Conservation (phyloP, 83 land plant species). For the Diphasiastrum complanatum region DNA sequence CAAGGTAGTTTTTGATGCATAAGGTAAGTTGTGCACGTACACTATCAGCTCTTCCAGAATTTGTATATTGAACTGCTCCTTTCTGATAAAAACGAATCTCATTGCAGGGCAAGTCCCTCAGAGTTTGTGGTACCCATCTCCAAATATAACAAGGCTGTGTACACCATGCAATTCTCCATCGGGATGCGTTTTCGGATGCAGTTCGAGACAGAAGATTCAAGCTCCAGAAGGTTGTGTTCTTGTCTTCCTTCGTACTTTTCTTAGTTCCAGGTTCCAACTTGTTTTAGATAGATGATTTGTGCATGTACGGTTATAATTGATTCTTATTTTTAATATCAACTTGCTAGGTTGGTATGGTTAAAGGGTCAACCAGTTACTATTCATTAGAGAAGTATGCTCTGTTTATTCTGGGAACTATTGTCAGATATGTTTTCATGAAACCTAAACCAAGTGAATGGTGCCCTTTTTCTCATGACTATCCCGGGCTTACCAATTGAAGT, state of each 20-base stretch:
- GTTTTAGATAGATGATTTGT: too few species aligned
- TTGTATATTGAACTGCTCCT: neutral
- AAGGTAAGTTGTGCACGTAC: too few species aligned
- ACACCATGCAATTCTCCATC: constrained; percentile 9
- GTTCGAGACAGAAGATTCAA: constrained; percentile 36
- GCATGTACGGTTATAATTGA: too few species aligned
- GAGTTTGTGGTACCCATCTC: constrained; percentile 30
- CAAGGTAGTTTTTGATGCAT: too few species aligned
- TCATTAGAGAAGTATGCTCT: too few species aligned
- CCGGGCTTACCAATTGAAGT: neutral
- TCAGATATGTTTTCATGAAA: neutral
- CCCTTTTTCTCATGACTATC: too few species aligned
- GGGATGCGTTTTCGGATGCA: constrained; percentile 39
- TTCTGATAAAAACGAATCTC: neutral
- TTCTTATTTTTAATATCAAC: too few species aligned
- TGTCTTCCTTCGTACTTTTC: neutral
- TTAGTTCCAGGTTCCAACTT: too few species aligned
- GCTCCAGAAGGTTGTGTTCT: constrained; percentile 24
- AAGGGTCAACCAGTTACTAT: too few species aligned
- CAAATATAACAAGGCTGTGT: constrained; percentile 23
- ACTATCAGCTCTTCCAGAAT: neutral
- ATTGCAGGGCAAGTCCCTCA: constrained; percentile 18
- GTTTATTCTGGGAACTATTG: too few species aligned
- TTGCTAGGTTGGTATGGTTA: too few species aligned
- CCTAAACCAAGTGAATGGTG: neutral